A percentile compares a stretch with the other conserved stretches of the same genome.
phyloP scores from a whole-genome alignment of 2,329 filamentous ascomycete genomes.

The Penicillium sp. region DNA sequence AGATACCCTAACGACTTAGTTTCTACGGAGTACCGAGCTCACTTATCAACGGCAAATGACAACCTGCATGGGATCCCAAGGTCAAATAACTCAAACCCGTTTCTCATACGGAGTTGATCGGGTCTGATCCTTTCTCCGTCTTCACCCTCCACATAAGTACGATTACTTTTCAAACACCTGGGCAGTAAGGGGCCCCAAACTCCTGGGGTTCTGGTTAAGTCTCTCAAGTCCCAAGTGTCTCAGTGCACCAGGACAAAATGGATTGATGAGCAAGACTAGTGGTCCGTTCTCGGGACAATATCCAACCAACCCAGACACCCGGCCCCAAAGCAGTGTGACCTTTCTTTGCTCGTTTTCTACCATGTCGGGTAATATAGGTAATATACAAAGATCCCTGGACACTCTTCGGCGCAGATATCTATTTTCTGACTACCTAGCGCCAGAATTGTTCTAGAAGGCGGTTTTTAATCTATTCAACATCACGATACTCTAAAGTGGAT shows the following conservation, averaged over 20 bases:
- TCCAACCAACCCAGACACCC: constrained; percentile 18
- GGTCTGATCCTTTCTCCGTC: too few species aligned
- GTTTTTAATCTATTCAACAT: constrained; percentile 12
- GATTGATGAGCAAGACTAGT: neutral
- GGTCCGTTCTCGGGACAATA: constrained; percentile 10
- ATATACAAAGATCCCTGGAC: neutral
- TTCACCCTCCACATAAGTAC: too few species aligned
- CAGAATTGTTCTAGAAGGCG: constrained; percentile 26
- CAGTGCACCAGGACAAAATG: constrained; percentile 1
- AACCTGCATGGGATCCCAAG: too few species aligned
- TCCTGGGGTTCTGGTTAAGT: neutral
- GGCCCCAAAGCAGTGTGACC: constrained; percentile 6
- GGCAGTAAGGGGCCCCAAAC: neutral
- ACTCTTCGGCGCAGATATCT: neutral
- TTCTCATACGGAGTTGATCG: too few species aligned
- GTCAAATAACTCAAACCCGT: too few species aligned
- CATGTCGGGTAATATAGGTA: constrained; percentile 7
- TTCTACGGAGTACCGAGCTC: too few species aligned
- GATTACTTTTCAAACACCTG: neutral
- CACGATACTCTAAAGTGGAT: constrained; percentile 6
- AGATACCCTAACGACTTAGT: neutral
- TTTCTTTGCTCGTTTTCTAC: neutral
- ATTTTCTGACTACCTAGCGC: constrained; percentile 5
- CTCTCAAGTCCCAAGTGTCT: too few species aligned
- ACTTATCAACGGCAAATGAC: too few species aligned